Evolutionary conservation across 148 eudicot species (phyloP).

Genomic region (Bassia scoparia): DNA sequence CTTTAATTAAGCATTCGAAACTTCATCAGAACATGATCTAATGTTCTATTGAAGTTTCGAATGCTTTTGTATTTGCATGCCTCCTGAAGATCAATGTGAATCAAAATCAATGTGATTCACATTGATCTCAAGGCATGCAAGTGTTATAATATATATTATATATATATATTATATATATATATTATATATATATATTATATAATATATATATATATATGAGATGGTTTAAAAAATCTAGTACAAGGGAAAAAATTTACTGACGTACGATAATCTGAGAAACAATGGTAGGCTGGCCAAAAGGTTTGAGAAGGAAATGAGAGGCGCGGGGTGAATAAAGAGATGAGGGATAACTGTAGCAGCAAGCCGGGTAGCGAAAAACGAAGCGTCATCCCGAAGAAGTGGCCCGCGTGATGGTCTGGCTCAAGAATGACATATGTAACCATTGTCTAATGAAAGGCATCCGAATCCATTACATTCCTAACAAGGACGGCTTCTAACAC

Average conservation of each 20-base stretch:
- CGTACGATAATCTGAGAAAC: constrained; percentile 41
- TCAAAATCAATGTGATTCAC: too few relatives aligned
- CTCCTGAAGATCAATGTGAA: too few relatives aligned
- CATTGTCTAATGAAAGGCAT: constrained; percentile 24
- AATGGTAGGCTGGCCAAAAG: constrained; percentile 36
- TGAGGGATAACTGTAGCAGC: constrained; percentile 34
- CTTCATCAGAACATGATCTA: too few relatives aligned
- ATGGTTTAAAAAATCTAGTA: too few relatives aligned
- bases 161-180: too few relatives aligned
- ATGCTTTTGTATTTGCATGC: too few relatives aligned
- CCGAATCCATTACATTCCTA: neutral
- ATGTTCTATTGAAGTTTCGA: too few relatives aligned
- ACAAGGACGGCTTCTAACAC: constrained; percentile 5
- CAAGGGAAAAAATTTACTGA: neutral
- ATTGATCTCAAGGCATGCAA: too few relatives aligned
- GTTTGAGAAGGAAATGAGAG: constrained; percentile 31
- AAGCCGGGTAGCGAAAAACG: constrained; percentile 30
- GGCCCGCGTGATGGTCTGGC: constrained; percentile 27
- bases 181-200: too few relatives aligned
- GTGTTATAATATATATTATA: too few relatives aligned
- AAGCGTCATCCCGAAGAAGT: constrained; percentile 34
- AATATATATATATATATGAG: too few relatives aligned
- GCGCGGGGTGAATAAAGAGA: constrained; percentile 34
- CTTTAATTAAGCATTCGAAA: too few relatives aligned
- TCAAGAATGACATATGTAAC: constrained; percentile 27